A percentile compares a stretch with the other conserved stretches of the same genome.
These are phyloP conservation scores for Blastobotrys apis DNA, from an alignment of 1,139 yeast genomes.

Conservation along the genomic window DNA sequence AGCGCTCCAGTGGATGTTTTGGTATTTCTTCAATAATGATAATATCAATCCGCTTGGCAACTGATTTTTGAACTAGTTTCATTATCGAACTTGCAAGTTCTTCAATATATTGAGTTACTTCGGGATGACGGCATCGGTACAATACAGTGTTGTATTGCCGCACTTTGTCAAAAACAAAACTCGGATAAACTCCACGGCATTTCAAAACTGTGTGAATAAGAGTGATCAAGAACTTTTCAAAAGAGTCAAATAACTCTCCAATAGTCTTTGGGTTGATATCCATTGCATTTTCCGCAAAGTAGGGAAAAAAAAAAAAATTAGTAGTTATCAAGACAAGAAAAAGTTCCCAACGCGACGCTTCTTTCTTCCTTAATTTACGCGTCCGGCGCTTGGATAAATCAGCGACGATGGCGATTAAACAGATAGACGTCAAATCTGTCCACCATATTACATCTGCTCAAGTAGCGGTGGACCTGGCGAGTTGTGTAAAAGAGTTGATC, in stretches of 20 bases:
- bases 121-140: slow-evolving; percentile 37
- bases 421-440: slow-evolving; percentile 48
- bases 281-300: neutral
- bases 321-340: neutral
- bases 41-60: slow-evolving; percentile 26
- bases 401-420: slow-evolving; percentile 27
- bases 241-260: slow-evolving; percentile 25
- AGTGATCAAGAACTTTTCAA: slow-evolving; percentile 36
- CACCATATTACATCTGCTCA: slow-evolving; percentile 87
- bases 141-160: slow-evolving; percentile 36
- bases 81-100: slow-evolving; percentile 30
- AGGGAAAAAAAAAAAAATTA: neutral
- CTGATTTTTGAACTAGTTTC: slow-evolving; percentile 26
- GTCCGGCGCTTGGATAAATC: neutral
- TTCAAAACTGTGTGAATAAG: slow-evolving; percentile 36
- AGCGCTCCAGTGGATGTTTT: slow-evolving; percentile 32
- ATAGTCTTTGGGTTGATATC: slow-evolving; percentile 1
- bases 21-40: slow-evolving; percentile 25
- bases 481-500: slow-evolving; percentile 77
- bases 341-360: neutral
- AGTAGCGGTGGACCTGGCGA: slow-evolving; percentile 72
- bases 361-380: slow-evolving; percentile 4
- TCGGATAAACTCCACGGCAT: slow-evolving; percentile 35
- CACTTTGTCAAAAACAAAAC: slow-evolving; percentile 28
- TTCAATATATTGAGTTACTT: slow-evolving; percentile 36